Evolutionary conservation across 495 filamentous ascomycete species (phyloP).

Genomic region (Lophiostoma macrostomum): DNA sequence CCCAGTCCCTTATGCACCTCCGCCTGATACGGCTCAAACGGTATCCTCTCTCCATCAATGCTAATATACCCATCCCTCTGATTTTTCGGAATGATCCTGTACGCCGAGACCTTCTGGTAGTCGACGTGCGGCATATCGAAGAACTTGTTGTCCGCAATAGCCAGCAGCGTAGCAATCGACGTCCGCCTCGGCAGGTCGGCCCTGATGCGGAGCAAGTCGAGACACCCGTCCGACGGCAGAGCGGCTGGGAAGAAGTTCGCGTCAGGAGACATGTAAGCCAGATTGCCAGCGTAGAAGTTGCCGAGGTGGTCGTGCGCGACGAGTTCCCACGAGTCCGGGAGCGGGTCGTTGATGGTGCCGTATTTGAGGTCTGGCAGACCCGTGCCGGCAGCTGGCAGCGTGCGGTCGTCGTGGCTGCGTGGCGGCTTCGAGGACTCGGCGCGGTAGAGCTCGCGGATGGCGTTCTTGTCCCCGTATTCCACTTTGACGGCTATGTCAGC

Average conservation of each 20-base stretch:
- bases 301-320: constrained; percentile 72
- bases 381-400: not conserved
- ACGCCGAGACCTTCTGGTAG: constrained; percentile 78
- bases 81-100: constrained; percentile 73
- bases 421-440: constrained; percentile 44
- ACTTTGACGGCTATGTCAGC: constrained; percentile 84
- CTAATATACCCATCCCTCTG: constrained; percentile 75
- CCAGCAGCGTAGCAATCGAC: constrained; percentile 63
- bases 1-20: constrained; percentile 84
- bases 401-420: constrained; percentile 17
- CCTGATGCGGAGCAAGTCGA: constrained; percentile 79
- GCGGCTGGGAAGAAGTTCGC: constrained; percentile 86
- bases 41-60: constrained; percentile 85
- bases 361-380: constrained; percentile 72
- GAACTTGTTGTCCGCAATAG: constrained; percentile 66
- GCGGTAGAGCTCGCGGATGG: constrained; percentile 70
- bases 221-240: constrained; percentile 76
- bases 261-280: constrained; percentile 86
- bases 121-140: constrained; percentile 75
- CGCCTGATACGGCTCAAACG: constrained; percentile 84
- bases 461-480: constrained; percentile 70
- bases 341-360: constrained; percentile 71
- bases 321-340: constrained; percentile 73
- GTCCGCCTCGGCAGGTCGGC: constrained; percentile 65
- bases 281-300: constrained; percentile 93